Evolutionary conservation across 306 rosid genomes (phyloP).

Genomic region (Rosa multiflora): DNA sequence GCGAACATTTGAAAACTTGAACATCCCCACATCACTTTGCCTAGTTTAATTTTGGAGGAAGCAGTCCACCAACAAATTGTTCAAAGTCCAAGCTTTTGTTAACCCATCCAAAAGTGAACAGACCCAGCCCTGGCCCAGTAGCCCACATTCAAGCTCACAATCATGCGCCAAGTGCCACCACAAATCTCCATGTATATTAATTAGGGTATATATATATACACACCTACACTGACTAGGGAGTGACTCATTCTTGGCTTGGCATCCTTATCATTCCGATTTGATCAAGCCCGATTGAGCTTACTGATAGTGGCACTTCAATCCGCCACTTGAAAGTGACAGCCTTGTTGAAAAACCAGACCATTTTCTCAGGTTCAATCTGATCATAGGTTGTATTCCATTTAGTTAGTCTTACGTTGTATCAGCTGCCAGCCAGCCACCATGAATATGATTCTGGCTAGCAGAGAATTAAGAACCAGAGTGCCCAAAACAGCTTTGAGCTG

Average conservation of each 20-base stretch:
- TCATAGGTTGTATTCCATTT: neutral
- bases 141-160: neutral
- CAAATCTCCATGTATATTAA: neutral
- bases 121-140: neutral
- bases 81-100: too few species aligned
- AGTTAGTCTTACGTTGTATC: neutral
- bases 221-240: neutral
- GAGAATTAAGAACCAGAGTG: conserved; percentile 30
- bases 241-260: neutral
- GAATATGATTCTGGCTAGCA: conserved; percentile 39
- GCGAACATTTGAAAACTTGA: too few species aligned
- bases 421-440: conserved; percentile 22
- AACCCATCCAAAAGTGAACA: neutral
- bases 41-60: too few species aligned
- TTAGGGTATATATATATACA: neutral
- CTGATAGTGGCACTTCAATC: neutral
- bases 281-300: neutral
- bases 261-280: neutral
- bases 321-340: neutral
- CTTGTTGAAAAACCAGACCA: neutral
- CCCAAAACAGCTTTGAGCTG: conserved; percentile 28
- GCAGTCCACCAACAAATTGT: neutral
- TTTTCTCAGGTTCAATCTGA: neutral
- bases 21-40: too few species aligned
- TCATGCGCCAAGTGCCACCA: neutral